A percentile compares a stretch with the other conserved stretches of the same genome.
Conservation (phyloP, 176 grass and related monocot genomes). For the Cocos nucifera region DNA sequence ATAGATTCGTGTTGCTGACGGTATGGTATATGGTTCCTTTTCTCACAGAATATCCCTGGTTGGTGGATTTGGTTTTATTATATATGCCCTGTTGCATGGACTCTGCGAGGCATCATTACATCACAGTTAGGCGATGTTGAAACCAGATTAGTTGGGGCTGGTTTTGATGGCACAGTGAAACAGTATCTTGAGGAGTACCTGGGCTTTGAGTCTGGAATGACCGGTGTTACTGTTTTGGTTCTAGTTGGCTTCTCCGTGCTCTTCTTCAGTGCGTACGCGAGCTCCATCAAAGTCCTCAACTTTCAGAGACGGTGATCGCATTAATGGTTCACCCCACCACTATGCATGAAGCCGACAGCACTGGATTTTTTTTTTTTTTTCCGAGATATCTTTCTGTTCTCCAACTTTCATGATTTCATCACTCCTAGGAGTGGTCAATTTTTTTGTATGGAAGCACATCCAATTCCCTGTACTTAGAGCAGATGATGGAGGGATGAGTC, state of each 20-base stretch:
- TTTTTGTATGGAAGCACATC: too few species aligned
- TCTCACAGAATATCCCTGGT: conserved; percentile 43
- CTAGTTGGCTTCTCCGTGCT: conserved; percentile 38
- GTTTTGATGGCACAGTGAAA: conserved; percentile 51
- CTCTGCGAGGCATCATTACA: conserved; percentile 51
- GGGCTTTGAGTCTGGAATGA: conserved; percentile 42
- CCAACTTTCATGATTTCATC: too few species aligned
- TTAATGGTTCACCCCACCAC: too few species aligned
- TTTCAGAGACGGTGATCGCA: conserved; percentile 41
- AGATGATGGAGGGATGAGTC: too few species aligned
- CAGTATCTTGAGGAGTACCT: conserved; percentile 35
- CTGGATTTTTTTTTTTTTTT: too few species aligned
- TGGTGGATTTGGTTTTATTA: conserved; percentile 87
- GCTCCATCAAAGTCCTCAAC: conserved; percentile 47
- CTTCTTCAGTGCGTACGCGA: conserved; percentile 45
- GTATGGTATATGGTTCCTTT: not conserved
- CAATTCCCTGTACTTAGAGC: too few species aligned
- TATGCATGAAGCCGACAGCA: too few species aligned
- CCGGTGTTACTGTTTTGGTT: conserved; percentile 18
- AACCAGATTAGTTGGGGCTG: conserved; percentile 43
- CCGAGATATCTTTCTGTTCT: too few species aligned
- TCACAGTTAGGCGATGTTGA: conserved; percentile 62
- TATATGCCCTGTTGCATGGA: conserved; percentile 73
- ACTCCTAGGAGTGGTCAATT: too few species aligned
- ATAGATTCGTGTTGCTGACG: too few species aligned